Conservation (phyloP, 2,329 filamentous ascomycete species). For the Cadophora gregata region DNA sequence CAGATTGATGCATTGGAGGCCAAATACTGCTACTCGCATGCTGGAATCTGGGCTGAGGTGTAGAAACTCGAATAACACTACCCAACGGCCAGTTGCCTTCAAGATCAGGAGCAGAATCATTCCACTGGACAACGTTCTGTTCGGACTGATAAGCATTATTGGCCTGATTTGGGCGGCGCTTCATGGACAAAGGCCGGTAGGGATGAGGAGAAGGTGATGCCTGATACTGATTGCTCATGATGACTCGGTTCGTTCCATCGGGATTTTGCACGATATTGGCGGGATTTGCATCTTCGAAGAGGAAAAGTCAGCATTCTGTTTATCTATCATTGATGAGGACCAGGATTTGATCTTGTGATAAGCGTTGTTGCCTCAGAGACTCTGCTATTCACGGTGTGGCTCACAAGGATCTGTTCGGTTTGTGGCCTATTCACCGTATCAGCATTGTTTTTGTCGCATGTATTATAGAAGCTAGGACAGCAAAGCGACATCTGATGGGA, state of each 20-base stretch:
- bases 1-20: no score
- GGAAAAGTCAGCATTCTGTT: not conserved
- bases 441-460: not conserved
- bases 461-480: not conserved
- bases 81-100: no score
- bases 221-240: not conserved
- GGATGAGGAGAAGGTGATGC: not conserved
- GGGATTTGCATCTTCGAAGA: constrained; percentile 12
- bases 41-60: no score
- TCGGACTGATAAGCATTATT: no score
- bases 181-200: not conserved
- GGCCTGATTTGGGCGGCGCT: no score
- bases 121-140: no score
- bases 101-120: no score
- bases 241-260: constrained; percentile 9
- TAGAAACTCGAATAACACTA: no score
- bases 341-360: not conserved
- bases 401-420: constrained; percentile 22
- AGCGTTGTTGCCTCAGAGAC: not conserved
- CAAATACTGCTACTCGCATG: no score
- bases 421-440: not conserved
- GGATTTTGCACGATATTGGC: constrained; percentile 3
- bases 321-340: not conserved
- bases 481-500: not conserved
- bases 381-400: not conserved